Evolutionary conservation across 805 yeast species (phyloP), one percentile per base, ranked within the genome.

Genomic region (Allodekkera sacchari): DNA sequence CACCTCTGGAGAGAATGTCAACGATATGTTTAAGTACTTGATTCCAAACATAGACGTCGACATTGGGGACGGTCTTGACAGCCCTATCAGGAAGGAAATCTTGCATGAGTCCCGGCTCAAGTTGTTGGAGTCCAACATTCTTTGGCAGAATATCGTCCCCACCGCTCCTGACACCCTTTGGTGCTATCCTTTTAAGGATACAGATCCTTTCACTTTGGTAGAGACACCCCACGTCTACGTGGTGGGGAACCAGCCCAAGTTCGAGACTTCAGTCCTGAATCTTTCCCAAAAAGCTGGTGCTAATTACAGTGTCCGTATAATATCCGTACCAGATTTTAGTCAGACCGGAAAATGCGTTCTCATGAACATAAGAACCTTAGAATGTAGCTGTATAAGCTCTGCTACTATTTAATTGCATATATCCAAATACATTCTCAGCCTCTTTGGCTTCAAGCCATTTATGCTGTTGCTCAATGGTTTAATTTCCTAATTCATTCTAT

Each of bases 161-260:
- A 87, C 96, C 0, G 94, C 96, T 1, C 98, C 98, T 1, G 97
- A 92, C 48, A 92, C 98, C 0, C 58, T 92, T 26, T 81, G 88
- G 68, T 77, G 94, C 42, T 87, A 84, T 45, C 96, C 98, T 1
- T 88, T 67, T 47, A 68, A 69, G 8, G 72, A 74, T 17, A 46
- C 50, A 2, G 97, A 92, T 53, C 97, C 97, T 4, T 85, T 89
- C 53, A 63, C 77, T 2, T 59, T 92, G n/a, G 60, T 60, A 7
- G 83, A 83, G 46, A 73, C 83, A 12, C 97, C 97, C 1, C 88
- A 85, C 50, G 79, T 88, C 3, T 85, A 82, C 48, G 74, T 84
- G 44, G 84, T 74, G 4, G 97, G 96, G 0, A 89, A 88, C 50
- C 95, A 85, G 53, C 72, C 78, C 0, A 50, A 53, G 20, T 85